Base-by-base conservation (phyloP, 495 filamentous ascomycete species). In the Hypoxylon fuscum region DNA sequence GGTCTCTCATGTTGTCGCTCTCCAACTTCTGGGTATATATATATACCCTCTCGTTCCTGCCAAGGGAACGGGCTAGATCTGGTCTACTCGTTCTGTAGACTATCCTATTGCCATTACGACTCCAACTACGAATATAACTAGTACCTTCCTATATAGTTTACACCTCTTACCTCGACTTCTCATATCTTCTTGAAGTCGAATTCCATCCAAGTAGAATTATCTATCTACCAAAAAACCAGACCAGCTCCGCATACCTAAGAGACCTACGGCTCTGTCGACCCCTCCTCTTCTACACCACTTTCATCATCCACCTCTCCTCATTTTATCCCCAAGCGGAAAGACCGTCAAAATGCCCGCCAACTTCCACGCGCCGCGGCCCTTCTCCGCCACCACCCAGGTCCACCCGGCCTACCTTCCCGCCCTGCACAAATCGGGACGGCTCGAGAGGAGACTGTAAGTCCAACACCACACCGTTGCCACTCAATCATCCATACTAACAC, bases 331-430 rank as follows among this genome's bases (percentile, higher is more conserved):
- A 35, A 55, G 9, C 29, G 27, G 14, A 12, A 51, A 0, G 12
- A 14, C 47, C 1, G 35, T 15, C 53, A 74, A 51, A 41, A 76
- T 74, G 73, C 51, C 69, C 38, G 49, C 55, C 37, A 63, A 47
- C 44, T 42, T 68, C 10, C 64, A 34, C 66, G 21, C 52, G 38
- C 44, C 62, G 10, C 72, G 70, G 18, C 68, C 73, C 21, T 67
- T 80, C 62, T 73, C 74, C 14, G 75, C 77, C 44, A 70, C 72
- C 0, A 72, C 78, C 20, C 75, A 76, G 21, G 78, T 80, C 1
- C 68, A 80, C 64, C 78, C 78, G 1, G 64, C 65, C 50, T 74
- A 75, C 62, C 76, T 80, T 23, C 77, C 76, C 41, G 69, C 71
- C 43, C 55, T 80, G 20, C 63, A 74, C 66, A 75, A 69, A 40